Conservation (phyloP, 805 yeast genomes). For the Yarrowia keelungensis region DNA sequence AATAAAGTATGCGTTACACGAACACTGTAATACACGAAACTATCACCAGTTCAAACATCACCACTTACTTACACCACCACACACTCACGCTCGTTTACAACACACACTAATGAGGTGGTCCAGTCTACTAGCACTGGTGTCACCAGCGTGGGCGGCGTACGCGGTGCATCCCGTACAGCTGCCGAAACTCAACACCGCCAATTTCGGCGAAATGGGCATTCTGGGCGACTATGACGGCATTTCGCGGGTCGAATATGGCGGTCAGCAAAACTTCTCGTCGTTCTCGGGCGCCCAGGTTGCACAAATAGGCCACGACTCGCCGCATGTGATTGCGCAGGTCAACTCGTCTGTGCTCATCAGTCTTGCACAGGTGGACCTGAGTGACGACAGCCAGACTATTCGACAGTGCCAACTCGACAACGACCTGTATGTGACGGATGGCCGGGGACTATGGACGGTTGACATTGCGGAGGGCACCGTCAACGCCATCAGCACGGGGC, state of each 20-base stretch:
- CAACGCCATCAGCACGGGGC: conserved; percentile 42
- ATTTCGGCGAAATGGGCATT: conserved; percentile 48
- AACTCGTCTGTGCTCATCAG: conserved; percentile 44
- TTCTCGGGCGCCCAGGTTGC: conserved; percentile 38
- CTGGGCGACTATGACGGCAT: conserved; percentile 54
- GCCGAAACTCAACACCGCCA: conserved; percentile 43
- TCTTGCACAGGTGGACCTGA: conserved; percentile 44
- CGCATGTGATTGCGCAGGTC: conserved; percentile 43
- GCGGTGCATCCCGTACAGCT: conserved; percentile 42
- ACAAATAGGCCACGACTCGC: conserved; percentile 39
- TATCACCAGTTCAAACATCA: neutral
- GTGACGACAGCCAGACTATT: conserved; percentile 43
- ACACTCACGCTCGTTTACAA: neutral
- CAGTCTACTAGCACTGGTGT: conserved; percentile 4
- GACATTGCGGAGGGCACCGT: conserved; percentile 45
- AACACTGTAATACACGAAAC: conserved; percentile 6
- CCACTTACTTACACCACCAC: neutral
- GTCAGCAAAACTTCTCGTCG: conserved; percentile 49
- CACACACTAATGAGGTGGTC: conserved; percentile 25
- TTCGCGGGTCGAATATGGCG: conserved; percentile 50
- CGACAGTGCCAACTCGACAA: conserved; percentile 45
- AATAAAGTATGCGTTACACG: neutral
- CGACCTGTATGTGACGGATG: conserved; percentile 41
- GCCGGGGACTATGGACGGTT: conserved; percentile 45
- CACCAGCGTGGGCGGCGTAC: conserved; percentile 16